Evolutionary conservation across 345 rosid species (phyloP), one percentile per base, ranked within the genome.

Genomic region (Theobroma cacao): DNA sequence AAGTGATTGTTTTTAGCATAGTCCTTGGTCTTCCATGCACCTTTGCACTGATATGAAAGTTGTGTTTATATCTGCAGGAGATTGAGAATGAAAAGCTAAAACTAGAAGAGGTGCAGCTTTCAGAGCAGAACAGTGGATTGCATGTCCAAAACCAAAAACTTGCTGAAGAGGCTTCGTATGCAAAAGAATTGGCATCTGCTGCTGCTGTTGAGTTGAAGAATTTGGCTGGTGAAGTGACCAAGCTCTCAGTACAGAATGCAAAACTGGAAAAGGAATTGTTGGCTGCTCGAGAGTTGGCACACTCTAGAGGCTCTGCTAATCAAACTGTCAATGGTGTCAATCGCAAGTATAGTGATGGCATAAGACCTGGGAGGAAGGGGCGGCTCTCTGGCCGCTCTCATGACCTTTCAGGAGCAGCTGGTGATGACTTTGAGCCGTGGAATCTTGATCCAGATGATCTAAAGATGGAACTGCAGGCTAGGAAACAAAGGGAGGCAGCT

Each of bases 181-280:
- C 98, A 0, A 94, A 94, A 82, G 98, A 97, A 84, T 81, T 97
- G 80, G 99, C 99, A 0, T 93, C 99, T 83, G 99, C 99, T 79
- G 99, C 99, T 34, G 99, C 99, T 26, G 96, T 97, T 80, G 99
- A 97, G 87, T 86, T 97, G 69, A 97, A 97, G 87, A 97, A 91
- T 80, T 90, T 97, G 79, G 99, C 98, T 67, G 84, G 87, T 58
- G 98, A 97, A 89, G 98, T 97, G 65, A 94, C 99, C 53, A 94
- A 89, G 79, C 86, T 94, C 59, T 93, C 98, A 5, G 74, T 93
- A 73, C 97, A 91, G 81, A 94, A 91, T 74, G 87, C 90, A 47
- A 97, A 94, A 80, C 83, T 93, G 47, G 98, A 93, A 75, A 94
- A 94, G 77, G 98, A 94, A 69, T 71, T 94, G 74, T 60, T 81